phyloP scores from a whole-genome alignment of 495 filamentous ascomycete genomes.

The Daldinia concentrica region DNA sequence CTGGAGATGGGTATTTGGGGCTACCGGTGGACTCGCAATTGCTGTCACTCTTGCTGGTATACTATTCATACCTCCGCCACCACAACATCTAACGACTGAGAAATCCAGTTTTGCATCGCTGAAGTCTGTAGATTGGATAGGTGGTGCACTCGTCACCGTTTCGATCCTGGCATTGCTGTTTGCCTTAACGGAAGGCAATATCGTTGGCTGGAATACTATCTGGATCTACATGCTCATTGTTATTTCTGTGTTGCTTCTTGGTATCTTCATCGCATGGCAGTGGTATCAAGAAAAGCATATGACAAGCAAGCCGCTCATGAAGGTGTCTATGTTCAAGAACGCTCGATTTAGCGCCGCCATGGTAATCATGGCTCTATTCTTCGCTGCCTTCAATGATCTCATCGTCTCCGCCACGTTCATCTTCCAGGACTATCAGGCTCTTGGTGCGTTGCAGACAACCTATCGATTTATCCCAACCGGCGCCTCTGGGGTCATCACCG shows the following conservation, averaged over 20 bases:
- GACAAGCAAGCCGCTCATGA: conserved; percentile 63
- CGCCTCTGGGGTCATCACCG: conserved; percentile 59
- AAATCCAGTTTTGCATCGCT: conserved; percentile 45
- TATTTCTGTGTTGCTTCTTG: conserved; percentile 66
- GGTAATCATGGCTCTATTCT: conserved; percentile 67
- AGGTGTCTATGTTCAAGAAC: conserved; percentile 64
- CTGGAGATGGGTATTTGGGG: conserved; percentile 74
- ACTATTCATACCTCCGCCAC: conserved; percentile 71
- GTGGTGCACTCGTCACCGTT: conserved; percentile 68
- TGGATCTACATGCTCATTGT: conserved; percentile 73
- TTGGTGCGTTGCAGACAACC: conserved; percentile 64
- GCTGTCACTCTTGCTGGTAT: conserved; percentile 66
- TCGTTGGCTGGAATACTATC: conserved; percentile 72
- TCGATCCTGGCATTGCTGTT: conserved; percentile 71
- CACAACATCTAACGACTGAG: conserved; percentile 45
- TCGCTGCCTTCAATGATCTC: conserved; percentile 66
- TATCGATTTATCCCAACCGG: conserved; percentile 70
- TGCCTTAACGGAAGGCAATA: conserved; percentile 69
- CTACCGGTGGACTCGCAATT: conserved; percentile 69
- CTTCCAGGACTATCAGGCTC: conserved; percentile 68
- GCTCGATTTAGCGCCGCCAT: conserved; percentile 65
- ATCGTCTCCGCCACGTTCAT: conserved; percentile 70
- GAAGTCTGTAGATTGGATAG: conserved; percentile 69
- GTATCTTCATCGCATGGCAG: conserved; percentile 72
- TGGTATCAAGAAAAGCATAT: conserved; percentile 61